Conservation (phyloP, 257 asterid genomes). For the Misopates orontium region DNA sequence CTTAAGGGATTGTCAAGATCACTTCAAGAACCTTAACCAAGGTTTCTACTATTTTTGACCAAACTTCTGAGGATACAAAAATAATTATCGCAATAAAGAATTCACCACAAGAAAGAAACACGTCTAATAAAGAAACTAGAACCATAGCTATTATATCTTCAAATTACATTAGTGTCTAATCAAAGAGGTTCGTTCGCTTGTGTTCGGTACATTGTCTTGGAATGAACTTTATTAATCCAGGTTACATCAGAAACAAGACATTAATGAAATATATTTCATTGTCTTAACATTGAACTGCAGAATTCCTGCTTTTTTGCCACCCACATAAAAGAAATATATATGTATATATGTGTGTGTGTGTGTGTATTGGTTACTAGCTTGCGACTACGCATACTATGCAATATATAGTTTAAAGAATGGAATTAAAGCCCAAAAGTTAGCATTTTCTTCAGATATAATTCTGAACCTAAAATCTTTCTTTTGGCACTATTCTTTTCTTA, state of each 20-base stretch:
- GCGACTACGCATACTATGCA: constrained; percentile 42
- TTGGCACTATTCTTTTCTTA: constrained; percentile 38
- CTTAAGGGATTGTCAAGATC: no score
- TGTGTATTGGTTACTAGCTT: constrained; percentile 24
- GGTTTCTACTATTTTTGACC: no score
- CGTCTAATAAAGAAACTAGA: no score
- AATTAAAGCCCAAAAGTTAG: constrained; percentile 39
- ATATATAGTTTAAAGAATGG: constrained; percentile 45
- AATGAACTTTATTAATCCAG: no score
- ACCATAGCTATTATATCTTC: constrained; percentile 26
- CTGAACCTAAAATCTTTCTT: constrained; percentile 33
- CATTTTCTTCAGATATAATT: constrained; percentile 33
- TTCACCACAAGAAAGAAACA: no score
- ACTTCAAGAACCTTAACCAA: no score
- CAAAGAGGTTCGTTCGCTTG: constrained; percentile 27
- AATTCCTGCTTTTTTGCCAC: constrained; percentile 24
- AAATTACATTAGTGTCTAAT: constrained; percentile 31
- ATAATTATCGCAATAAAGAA: no score
- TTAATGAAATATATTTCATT: constrained; percentile 14
- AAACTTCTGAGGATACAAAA: constrained; percentile 40
- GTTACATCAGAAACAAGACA: no score
- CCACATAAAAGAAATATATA: constrained; percentile 36
- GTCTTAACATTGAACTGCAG: constrained; percentile 18
- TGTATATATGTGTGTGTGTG: no score
- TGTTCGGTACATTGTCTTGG: constrained; percentile 28